Conservation (phyloP, 306 rosid species). For the Cicer yamashitae region DNA sequence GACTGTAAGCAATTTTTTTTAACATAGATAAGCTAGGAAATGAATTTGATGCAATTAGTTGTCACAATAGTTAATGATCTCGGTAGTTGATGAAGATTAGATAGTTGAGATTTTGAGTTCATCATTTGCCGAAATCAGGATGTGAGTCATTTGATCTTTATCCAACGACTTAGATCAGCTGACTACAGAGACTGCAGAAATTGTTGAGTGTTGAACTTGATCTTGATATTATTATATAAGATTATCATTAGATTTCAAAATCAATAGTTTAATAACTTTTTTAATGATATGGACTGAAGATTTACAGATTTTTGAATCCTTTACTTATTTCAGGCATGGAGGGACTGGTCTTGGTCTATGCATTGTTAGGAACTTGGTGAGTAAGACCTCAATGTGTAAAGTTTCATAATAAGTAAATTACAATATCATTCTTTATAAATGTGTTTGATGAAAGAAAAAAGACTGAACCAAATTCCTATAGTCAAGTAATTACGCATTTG, state of each 20-base stretch:
- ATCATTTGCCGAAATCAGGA: background rate
- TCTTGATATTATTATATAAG: conserved; percentile 10
- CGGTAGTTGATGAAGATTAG: background rate
- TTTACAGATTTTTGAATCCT: conserved; percentile 28
- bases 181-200: background rate
- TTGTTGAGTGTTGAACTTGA: background rate
- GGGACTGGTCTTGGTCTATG: conserved; percentile 99
- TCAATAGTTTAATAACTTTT: conserved; percentile 28
- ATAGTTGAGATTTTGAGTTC: background rate
- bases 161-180: background rate
- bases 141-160: background rate
- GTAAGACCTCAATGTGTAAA: conserved; percentile 42
- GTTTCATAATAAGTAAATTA: conserved; percentile 29
- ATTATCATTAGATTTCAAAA: conserved; percentile 30
- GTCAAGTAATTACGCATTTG: background rate
- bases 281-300: conserved; percentile 27
- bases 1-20: conserved; percentile 71
- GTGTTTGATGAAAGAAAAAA: background rate
- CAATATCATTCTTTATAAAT: background rate
- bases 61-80: background rate
- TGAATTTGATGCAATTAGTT: background rate
- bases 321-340: conserved; percentile 82
- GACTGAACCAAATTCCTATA: background rate
- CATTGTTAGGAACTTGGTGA: conserved; percentile 93
- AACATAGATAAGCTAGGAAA: background rate